Evolutionary conservation across 352 stramenopile genomes (phyloP).

Genomic region (Phytophthora hibernalis): DNA sequence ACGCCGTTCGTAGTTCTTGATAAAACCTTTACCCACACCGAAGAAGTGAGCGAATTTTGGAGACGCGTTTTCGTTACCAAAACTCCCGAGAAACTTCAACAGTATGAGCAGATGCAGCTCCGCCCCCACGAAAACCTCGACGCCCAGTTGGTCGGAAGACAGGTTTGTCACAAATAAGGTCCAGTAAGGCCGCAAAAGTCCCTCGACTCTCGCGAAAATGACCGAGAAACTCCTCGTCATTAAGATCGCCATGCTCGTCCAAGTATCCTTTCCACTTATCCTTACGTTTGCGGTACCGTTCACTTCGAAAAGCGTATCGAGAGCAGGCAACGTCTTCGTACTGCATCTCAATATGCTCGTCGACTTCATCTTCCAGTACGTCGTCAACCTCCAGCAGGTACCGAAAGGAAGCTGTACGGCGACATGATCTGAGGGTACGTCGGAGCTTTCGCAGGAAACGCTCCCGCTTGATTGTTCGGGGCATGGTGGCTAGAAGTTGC

Average conservation of each 20-base stretch:
- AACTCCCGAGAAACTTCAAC: background rate
- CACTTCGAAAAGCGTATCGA: background rate
- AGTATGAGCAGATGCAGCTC: conserved; percentile 4
- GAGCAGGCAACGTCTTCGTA: background rate
- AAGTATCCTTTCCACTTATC: conserved; percentile 6
- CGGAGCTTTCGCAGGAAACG: background rate
- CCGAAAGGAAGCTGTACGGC: background rate
- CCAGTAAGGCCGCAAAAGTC: background rate
- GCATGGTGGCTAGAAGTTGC: background rate
- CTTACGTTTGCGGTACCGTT: background rate
- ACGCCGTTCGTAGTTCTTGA: conserved; percentile 14
- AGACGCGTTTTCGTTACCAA: background rate
- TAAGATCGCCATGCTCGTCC: background rate
- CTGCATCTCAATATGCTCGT: conserved; percentile 7
- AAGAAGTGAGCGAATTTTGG: conserved; percentile 6
- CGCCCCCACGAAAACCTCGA: background rate
- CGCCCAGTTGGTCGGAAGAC: background rate
- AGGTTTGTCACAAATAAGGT: background rate
- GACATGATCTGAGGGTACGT: background rate
- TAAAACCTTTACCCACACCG: conserved; percentile 2
- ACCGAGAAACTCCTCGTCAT: conserved; percentile 5
- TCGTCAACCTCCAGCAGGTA: background rate
- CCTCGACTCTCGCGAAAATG: background rate
- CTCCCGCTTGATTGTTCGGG: conserved; percentile 6
- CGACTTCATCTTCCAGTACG: conserved; percentile 2